These are phyloP conservation scores for Rosa multiflora DNA, from an alignment of 306 rosid species.

Conservation along the genomic window DNA sequence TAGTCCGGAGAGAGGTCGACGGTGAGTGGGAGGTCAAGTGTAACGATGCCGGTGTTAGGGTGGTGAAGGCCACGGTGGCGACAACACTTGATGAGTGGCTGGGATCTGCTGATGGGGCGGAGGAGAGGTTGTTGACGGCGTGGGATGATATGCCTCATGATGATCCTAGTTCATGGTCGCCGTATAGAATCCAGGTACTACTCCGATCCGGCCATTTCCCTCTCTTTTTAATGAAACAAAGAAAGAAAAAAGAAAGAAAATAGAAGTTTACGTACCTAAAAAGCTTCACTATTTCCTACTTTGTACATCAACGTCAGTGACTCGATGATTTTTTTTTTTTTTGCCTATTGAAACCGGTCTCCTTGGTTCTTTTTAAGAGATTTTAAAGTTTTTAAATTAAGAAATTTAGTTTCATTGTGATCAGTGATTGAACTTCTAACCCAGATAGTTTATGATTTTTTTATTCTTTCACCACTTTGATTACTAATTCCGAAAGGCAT, in stretches of 20 bases:
- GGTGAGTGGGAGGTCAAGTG: slow-evolving; percentile 56
- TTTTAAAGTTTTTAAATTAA: too few species aligned
- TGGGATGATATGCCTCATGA: slow-evolving; percentile 56
- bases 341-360: too few species aligned
- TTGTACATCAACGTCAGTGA: too few species aligned
- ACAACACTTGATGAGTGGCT: slow-evolving; percentile 62
- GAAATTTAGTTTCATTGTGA: not conserved
- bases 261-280: not conserved
- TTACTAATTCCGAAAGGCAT: too few species aligned
- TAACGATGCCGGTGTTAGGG: slow-evolving; percentile 70
- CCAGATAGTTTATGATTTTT: too few species aligned
- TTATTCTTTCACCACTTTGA: too few species aligned
- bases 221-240: not conserved
- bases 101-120: slow-evolving; percentile 31
- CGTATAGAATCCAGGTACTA: slow-evolving; percentile 60
- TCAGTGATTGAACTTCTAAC: not conserved
- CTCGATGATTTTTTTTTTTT: too few species aligned
- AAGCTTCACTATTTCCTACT: too few species aligned
- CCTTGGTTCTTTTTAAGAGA: not conserved
- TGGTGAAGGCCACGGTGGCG: slow-evolving; percentile 46
- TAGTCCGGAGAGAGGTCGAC: slow-evolving; percentile 32
- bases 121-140: slow-evolving; percentile 47
- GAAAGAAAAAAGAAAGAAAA: too few species aligned
- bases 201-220: not conserved
- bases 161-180: slow-evolving; percentile 56